These are phyloP conservation scores for Raffaelea deltoideospora DNA, from an alignment of 2,329 filamentous ascomycete genomes.

Conservation along the genomic window DNA sequence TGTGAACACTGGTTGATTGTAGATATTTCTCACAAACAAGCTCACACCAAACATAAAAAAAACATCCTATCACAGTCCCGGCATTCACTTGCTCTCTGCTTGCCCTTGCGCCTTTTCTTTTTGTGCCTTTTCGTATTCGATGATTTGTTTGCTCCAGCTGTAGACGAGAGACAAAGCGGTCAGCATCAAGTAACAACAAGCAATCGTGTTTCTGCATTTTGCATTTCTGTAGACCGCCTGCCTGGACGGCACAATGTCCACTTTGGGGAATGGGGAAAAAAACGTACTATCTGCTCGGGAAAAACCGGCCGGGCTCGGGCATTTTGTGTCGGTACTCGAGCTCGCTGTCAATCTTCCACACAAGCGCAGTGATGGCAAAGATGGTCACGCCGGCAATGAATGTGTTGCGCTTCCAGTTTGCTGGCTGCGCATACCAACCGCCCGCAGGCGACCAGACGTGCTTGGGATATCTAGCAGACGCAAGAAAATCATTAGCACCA, in stretches of 20 bases:
- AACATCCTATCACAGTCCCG: no score
- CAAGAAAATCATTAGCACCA: no score
- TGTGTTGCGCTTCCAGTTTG: constrained; percentile 93
- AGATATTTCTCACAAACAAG: no score
- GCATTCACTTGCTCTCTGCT: constrained; percentile 6
- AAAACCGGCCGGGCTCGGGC: constrained; percentile 66
- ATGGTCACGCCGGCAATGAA: constrained; percentile 23
- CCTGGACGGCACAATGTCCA: background rate
- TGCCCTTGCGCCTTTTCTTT: constrained; percentile 18
- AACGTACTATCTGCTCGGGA: constrained; percentile 70
- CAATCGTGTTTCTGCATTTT: background rate
- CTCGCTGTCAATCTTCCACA: constrained; percentile 59
- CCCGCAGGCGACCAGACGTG: constrained; percentile 98
- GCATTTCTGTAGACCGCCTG: no score
- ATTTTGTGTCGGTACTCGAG: constrained; percentile 60
- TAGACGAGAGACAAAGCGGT: constrained; percentile 1
- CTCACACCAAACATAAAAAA: no score
- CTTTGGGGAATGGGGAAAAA: no score
- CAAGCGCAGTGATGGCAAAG: constrained; percentile 45
- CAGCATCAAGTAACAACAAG: background rate
- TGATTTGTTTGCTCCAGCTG: constrained; percentile 30
- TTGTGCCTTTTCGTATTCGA: constrained; percentile 26
- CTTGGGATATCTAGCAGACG: constrained; percentile 77
- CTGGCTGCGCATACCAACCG: constrained; percentile 92
- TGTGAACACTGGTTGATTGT: no score